phyloP scores from a whole-genome alignment of 2,329 filamentous ascomycete genomes.

The Lachnellula cervina region DNA sequence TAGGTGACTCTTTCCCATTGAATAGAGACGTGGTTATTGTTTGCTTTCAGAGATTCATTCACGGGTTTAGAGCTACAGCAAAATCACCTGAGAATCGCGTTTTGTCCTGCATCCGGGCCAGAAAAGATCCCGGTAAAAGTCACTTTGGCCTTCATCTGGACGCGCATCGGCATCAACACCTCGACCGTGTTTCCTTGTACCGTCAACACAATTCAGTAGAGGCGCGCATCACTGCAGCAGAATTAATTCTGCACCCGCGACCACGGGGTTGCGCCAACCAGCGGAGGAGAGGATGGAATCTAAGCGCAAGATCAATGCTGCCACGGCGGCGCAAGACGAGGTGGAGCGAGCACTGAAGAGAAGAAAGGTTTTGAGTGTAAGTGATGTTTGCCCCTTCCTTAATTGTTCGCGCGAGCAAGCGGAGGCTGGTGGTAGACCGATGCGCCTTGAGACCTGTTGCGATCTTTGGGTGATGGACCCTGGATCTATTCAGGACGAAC shows the following conservation, averaged over 20 bases:
- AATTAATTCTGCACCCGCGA: constrained; percentile 4
- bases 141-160: constrained; percentile 1
- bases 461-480: constrained; percentile 19
- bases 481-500: constrained; percentile 6
- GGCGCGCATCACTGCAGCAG: constrained; percentile 7
- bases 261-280: constrained; percentile 1
- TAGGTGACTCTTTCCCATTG: no score
- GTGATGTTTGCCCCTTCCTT: constrained; percentile 30
- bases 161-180: constrained; percentile 11
- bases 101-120: background rate
- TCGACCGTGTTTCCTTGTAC: constrained; percentile 18
- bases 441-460: constrained; percentile 12
- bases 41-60: no score
- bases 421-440: background rate
- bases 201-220: constrained; percentile 5
- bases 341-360: constrained; percentile 53
- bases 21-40: no score
- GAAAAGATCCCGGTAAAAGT: constrained; percentile 10
- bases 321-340: constrained; percentile 43
- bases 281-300: constrained; percentile 29
- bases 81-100: background rate
- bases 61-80: no score
- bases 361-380: constrained; percentile 50
- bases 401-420: constrained; percentile 5
- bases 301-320: constrained; percentile 50